phyloP scores from a whole-genome alignment of 2,329 filamentous ascomycete species.

The Cadophora sp. region DNA sequence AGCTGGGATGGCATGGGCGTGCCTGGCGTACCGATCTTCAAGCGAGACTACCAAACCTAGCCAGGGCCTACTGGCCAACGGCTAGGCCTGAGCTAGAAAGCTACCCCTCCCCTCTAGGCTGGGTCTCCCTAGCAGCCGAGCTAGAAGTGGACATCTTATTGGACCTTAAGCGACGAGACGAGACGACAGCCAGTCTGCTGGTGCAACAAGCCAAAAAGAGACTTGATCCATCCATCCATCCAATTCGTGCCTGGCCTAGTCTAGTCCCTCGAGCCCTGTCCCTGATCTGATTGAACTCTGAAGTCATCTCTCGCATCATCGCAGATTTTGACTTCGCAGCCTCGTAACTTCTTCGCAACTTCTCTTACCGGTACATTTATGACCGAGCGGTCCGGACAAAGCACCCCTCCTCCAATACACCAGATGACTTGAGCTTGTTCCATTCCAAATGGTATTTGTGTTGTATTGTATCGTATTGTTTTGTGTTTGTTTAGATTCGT shows the following conservation, averaged over 20 bases:
- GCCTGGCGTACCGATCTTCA: not conserved
- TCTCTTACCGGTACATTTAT: not conserved
- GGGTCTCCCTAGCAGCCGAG: not conserved
- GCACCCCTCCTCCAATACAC: too few species aligned
- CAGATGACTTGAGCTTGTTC: not conserved
- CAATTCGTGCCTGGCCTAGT: not conserved
- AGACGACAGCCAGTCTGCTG: conserved; percentile 6
- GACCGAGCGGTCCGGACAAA: not conserved
- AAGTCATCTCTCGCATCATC: conserved; percentile 5
- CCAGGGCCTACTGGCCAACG: not conserved
- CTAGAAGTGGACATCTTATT: not conserved
- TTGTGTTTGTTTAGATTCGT: not conserved
- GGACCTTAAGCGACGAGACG: conserved; percentile 2
- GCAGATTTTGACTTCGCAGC: not conserved
- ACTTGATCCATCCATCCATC: not conserved
- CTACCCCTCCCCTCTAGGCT: not conserved
- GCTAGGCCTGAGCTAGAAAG: not conserved
- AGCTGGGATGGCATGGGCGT: conserved; percentile 25
- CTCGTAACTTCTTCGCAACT: conserved; percentile 12
- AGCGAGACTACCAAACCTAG: not conserved
- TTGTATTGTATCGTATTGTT: too few species aligned
- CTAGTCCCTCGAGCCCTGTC: not conserved
- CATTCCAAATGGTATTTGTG: not conserved
- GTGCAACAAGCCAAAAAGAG: conserved; percentile 2
- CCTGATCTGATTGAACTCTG: not conserved